Evolutionary conservation across 805 yeast genomes (phyloP), one percentile per base, ranked within the genome.

Genomic region (Lipomyces kockii): DNA sequence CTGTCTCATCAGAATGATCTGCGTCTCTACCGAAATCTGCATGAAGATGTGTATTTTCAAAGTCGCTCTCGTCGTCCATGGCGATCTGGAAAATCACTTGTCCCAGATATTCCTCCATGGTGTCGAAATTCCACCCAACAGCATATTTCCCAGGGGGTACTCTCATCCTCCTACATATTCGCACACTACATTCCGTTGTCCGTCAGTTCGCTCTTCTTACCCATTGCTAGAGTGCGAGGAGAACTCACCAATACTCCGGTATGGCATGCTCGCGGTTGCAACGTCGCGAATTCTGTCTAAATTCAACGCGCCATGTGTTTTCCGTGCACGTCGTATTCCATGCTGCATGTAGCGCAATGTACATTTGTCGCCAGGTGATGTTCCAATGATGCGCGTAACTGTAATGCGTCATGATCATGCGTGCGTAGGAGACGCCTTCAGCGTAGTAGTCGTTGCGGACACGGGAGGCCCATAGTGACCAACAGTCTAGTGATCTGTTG

Each of bases 141-240:
- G 39, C 29, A 57, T 63, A 63, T 11, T 9, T 49, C 17, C 65
- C 62, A 4, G 65, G 62, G 25, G 65, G 65, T 29, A 58, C 54
- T 14, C 65, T 54, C 43, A 63, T 58, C 20, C 53, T 34, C 14
- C 54, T n/a, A 34, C 22, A 53, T 11, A 63, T 32, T 20, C 37
- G 43, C 20, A 63, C 61, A 29, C 65, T 62, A 17, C 58, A n/a
- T 14, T 35, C 51, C 27, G 27, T 25, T 9, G 8, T 14, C 14
- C 51, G 56, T 43, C 53, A 20, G 35, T 35, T 20, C 17, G 22
- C 14, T 20, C 22, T 12, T 34, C 34, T 51, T 20, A 34, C 6
- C 20, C 20, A 39, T 17, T 37, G 27, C 34, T 27, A n/a, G 20
- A 11, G 4, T 14, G 3, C 14, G 22, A 22, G 34, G 2, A 12